Evolutionary conservation across 805 yeast species (phyloP).

Genomic region (Candida hungchunana): DNA sequence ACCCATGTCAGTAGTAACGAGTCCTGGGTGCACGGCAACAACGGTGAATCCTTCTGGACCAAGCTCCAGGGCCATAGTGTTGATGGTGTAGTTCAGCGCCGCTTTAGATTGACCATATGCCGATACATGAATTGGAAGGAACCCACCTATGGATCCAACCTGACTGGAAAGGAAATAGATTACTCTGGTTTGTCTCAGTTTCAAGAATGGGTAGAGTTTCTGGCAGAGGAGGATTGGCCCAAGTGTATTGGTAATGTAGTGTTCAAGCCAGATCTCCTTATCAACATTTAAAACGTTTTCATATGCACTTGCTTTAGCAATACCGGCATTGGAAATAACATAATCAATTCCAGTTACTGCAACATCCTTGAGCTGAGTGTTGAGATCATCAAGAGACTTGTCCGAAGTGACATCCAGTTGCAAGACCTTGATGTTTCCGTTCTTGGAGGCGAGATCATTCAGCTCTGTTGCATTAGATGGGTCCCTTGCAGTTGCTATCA

Average conservation of each 20-base stretch:
- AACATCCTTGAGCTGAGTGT: slow-evolving; percentile 3
- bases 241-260: slow-evolving; percentile 22
- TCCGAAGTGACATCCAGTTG: slow-evolving; percentile 10
- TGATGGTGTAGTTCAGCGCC: slow-evolving; percentile 32
- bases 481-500: slow-evolving; percentile 9
- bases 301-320: slow-evolving; percentile 8
- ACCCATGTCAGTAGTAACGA: slow-evolving; percentile 29
- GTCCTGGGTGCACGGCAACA: slow-evolving; percentile 35
- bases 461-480: slow-evolving; percentile 3
- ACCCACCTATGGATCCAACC: slow-evolving; percentile 25
- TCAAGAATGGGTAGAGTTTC: slow-evolving; percentile 23
- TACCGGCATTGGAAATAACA: slow-evolving; percentile 16
- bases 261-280: slow-evolving; percentile 13
- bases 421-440: slow-evolving; percentile 7
- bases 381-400: slow-evolving; percentile 10
- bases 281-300: slow-evolving; percentile 1
- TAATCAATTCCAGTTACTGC: slow-evolving; percentile 15
- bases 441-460: slow-evolving; percentile 1
- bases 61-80: slow-evolving; percentile 27
- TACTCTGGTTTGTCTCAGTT: slow-evolving; percentile 22
- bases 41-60: slow-evolving; percentile 26
- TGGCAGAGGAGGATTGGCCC: slow-evolving; percentile 25
- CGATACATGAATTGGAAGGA: slow-evolving; percentile 16
- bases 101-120: slow-evolving; percentile 38
- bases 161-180: slow-evolving; percentile 28